Evolutionary conservation across 331 rosid genomes (phyloP).

Genomic region (Acacia concinna): DNA sequence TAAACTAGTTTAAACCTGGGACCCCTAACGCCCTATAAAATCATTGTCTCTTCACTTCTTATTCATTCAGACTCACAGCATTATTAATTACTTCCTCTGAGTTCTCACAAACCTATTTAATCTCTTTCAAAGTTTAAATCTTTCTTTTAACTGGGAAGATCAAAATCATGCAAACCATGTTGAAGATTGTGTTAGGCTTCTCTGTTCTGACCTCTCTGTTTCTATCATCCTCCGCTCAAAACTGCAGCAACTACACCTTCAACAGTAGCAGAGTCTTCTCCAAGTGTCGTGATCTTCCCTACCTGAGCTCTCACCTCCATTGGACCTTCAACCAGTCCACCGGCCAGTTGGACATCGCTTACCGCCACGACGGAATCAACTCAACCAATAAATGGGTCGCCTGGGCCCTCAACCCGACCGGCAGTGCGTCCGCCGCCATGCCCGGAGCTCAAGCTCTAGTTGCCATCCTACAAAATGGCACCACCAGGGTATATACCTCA

Average conservation of each 20-base stretch:
- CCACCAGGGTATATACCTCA: constrained; percentile 30
- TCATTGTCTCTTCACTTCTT: background rate
- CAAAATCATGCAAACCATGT: background rate
- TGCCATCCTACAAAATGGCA: constrained; percentile 40
- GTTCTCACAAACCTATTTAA: background rate
- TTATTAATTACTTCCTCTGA: background rate
- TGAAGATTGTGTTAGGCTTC: constrained; percentile 34
- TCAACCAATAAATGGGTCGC: constrained; percentile 54
- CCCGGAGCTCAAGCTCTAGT: constrained; percentile 52
- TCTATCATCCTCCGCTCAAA: constrained; percentile 33
- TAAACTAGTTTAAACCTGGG: background rate
- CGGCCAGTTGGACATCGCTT: constrained; percentile 55
- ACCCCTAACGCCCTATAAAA: background rate
- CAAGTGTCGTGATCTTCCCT: constrained; percentile 53
- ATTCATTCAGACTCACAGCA: background rate
- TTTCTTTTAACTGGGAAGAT: background rate
- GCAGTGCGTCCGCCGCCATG: background rate
- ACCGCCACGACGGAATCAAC: constrained; percentile 42
- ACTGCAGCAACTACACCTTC: constrained; percentile 24
- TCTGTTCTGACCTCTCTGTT: constrained; percentile 25
- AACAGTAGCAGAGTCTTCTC: constrained; percentile 9
- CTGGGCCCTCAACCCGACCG: constrained; percentile 34
- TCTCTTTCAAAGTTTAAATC: background rate
- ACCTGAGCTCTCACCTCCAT: constrained; percentile 62
- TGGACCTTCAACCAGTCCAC: constrained; percentile 51